Percentiles rank a stretch among this genome's conserved stretches.
These are phyloP conservation scores for Penicillium glabrum DNA, from an alignment of 2,329 filamentous ascomycete genomes.

Conservation along the genomic window DNA sequence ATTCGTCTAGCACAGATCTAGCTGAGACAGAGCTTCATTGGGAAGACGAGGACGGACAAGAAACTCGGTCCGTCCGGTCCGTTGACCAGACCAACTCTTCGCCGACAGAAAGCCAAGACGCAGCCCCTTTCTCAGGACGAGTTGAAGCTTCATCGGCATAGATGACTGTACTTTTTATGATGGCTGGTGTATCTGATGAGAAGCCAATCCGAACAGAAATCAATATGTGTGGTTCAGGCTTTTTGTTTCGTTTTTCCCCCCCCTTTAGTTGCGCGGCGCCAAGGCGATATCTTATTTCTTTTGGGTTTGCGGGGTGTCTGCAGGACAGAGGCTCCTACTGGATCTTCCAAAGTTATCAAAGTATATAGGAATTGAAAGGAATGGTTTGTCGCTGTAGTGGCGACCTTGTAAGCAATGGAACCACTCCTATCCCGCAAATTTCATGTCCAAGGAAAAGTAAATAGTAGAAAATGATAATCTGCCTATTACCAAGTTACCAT, in stretches of 20 bases:
- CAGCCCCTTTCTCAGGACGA: background rate
- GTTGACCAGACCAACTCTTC: background rate
- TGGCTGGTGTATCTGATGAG: background rate
- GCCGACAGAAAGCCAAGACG: background rate
- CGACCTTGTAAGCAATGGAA: background rate
- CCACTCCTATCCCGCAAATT: background rate
- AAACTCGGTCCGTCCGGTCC: slow-evolving; percentile 1
- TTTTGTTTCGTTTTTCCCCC: background rate
- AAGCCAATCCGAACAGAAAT: background rate
- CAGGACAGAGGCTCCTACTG: background rate
- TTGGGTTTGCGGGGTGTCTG: background rate
- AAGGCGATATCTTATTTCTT: background rate
- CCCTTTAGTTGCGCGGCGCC: background rate
- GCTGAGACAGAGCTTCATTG: background rate
- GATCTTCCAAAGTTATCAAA: background rate
- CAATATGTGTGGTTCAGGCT: background rate
- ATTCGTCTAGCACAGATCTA: slow-evolving; percentile 1
- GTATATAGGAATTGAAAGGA: background rate
- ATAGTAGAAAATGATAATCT: background rate
- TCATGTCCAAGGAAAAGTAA: background rate
- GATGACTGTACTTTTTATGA: background rate
- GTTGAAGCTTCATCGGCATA: background rate
- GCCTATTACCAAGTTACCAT: background rate
- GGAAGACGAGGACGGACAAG: slow-evolving; percentile 4
- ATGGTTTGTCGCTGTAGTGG: background rate